Evolutionary conservation across 129 eudicot species (phyloP).

Genomic region (Tagetes patula): DNA sequence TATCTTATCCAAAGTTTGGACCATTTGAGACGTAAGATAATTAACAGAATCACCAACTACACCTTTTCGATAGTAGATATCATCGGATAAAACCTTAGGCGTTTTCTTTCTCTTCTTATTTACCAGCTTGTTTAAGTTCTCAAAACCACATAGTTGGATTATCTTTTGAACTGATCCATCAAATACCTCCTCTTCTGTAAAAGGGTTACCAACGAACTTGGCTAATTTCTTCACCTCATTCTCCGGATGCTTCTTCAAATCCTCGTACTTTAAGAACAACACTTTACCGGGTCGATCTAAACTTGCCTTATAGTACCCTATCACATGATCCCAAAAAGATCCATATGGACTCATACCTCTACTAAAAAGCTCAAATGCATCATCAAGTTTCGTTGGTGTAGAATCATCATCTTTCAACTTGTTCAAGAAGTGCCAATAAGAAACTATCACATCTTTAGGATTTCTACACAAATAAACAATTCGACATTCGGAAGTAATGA

Average conservation of each 20-base stretch:
- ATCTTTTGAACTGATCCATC: conserved; percentile 15
- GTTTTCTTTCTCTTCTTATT: background rate
- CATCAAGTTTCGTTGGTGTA: conserved; percentile 12
- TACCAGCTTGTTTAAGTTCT: conserved; percentile 13
- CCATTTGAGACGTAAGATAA: conserved; percentile 22
- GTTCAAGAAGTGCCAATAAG: conserved; percentile 24
- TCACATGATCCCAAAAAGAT: conserved; percentile 33
- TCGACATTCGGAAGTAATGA: conserved; percentile 17
- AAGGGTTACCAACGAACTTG: conserved; percentile 31
- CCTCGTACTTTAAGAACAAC: conserved; percentile 19
- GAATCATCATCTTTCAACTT: conserved; percentile 2
- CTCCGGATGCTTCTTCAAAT: background rate
- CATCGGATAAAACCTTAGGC: background rate
- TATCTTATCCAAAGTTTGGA: conserved; percentile 15
- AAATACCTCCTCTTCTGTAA: conserved; percentile 26
- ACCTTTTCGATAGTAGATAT: conserved; percentile 26
- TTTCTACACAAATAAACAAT: conserved; percentile 33
- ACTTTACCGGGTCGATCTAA: conserved; percentile 4
- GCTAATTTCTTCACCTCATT: conserved; percentile 29
- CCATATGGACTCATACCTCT: conserved; percentile 17
- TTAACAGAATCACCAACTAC: conserved; percentile 23
- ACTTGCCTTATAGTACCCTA: conserved; percentile 31
- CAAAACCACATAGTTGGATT: conserved; percentile 27
- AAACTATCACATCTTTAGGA: conserved; percentile 32
- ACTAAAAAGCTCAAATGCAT: conserved; percentile 21